Evolutionary conservation across 495 filamentous ascomycete species (phyloP).

Genomic region (Penicillium maclennaniae): DNA sequence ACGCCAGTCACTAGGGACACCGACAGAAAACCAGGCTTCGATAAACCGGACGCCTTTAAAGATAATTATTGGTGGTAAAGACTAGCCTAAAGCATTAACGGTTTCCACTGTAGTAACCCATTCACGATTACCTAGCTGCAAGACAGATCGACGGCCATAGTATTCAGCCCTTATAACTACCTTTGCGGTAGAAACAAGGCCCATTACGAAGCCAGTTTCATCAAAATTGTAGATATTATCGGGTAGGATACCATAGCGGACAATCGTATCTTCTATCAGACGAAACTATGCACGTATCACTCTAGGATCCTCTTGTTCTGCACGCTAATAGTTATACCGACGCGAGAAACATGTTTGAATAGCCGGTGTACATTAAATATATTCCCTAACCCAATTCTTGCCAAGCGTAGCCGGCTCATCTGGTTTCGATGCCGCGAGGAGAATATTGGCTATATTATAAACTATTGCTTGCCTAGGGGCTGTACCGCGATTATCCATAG

Average conservation of each 20-base stretch:
- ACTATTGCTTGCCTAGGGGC: no score
- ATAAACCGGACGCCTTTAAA: constrained; percentile 11
- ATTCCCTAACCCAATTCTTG: no score
- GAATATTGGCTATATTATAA: no score
- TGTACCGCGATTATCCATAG: no score
- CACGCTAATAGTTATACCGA: neutral
- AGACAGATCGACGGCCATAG: no score
- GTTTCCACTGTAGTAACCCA: constrained; percentile 36
- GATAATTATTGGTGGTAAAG: constrained; percentile 31
- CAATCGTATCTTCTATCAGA: neutral
- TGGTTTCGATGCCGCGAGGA: no score
- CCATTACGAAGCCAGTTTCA: neutral
- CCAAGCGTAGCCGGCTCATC: no score
- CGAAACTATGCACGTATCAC: neutral
- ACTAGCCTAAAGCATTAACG: constrained; percentile 22
- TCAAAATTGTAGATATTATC: constrained; percentile 2
- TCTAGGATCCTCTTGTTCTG: neutral
- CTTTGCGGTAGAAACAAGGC: neutral
- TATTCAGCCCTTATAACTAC: neutral
- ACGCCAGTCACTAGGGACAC: constrained; percentile 10
- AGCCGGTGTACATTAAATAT: no score
- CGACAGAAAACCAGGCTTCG: constrained; percentile 24
- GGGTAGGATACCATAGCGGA: neutral
- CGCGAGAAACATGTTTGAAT: no score
- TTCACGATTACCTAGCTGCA: no score